Percentiles rank a stretch among this genome's conserved stretches.
Conservation (phyloP, 768 basidiomycete species). For the Tulasnella sp. region DNA sequence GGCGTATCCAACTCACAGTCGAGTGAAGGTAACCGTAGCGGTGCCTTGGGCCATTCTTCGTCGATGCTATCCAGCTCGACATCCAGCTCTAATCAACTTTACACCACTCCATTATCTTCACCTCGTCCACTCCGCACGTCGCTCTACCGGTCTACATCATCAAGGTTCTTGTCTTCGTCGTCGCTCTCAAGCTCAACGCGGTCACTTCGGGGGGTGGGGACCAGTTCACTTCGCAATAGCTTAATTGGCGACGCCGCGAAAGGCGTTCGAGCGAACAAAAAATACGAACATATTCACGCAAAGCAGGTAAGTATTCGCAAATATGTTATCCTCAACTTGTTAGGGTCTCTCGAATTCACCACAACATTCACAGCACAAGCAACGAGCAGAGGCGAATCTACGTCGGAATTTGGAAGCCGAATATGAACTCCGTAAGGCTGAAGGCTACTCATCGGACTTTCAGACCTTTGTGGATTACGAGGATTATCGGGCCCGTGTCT, state of each 20-base stretch:
- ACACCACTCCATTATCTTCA: not conserved
- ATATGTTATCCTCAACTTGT: not conserved
- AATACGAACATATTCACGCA: conserved; percentile 5
- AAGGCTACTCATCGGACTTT: not conserved
- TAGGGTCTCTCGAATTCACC: not conserved
- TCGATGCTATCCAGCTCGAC: not conserved
- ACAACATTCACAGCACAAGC: not conserved
- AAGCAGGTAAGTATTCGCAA: not conserved
- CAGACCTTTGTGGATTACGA: conserved; percentile 3
- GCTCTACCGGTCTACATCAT: not conserved
- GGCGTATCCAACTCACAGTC: not conserved
- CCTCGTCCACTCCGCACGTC: not conserved
- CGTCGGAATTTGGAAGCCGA: not conserved
- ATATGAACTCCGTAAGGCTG: not conserved
- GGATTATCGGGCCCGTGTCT: not conserved
- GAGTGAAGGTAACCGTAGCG: not conserved
- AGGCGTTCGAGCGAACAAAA: not conserved
- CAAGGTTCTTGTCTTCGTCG: not conserved
- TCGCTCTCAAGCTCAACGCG: not conserved
- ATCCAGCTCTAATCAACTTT: not conserved
- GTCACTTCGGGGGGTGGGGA: not conserved
- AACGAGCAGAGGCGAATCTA: not conserved
- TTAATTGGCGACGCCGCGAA: not conserved
- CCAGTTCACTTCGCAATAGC: not conserved
- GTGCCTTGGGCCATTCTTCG: not conserved